phyloP scores from a whole-genome alignment of 441 rosid genomes.

The Corymbia calophylla region DNA sequence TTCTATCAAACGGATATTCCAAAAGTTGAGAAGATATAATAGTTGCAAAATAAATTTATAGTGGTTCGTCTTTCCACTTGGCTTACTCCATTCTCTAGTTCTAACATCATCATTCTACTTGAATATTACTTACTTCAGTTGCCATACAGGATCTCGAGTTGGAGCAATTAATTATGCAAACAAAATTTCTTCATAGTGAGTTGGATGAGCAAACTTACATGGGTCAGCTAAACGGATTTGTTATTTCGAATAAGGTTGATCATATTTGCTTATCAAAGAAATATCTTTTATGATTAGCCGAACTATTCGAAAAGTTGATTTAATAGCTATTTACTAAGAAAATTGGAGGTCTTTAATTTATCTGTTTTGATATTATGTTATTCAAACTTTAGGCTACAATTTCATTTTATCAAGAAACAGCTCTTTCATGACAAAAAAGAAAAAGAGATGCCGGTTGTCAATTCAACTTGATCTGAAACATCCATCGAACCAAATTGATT shows the following conservation, averaged over 20 bases:
- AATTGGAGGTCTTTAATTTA: not conserved
- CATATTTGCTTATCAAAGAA: too few species aligned
- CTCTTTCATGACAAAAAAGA: not conserved
- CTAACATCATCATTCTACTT: not conserved
- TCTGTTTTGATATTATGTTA: not conserved
- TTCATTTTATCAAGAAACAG: not conserved
- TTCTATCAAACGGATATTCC: too few species aligned
- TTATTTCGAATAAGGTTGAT: too few species aligned
- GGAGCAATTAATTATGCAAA: not conserved
- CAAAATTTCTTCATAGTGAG: rapidly evolving
- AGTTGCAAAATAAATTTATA: too few species aligned
- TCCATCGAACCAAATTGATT: not conserved
- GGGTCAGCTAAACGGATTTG: rapidly evolving
- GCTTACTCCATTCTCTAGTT: not conserved
- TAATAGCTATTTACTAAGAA: not conserved
- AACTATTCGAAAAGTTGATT: rapidly evolving
- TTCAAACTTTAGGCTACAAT: not conserved
- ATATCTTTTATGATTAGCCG: rapidly evolving
- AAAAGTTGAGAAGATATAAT: not conserved
- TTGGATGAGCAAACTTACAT: not conserved
- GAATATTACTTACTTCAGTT: too few species aligned
- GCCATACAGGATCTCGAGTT: not conserved
- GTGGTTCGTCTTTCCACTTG: rapidly evolving
- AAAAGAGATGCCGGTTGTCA: not conserved
- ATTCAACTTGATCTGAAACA: not conserved